Conservation (phyloP, 129 eudicot genomes). For the Helianthus annuus region HanXRQr2.0-SUNRISE NC_035437.2:109586606-109587105, state of each 20-base stretch:
- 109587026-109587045: no score
- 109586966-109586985: no score
- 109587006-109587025: no score
- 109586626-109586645: conserved; percentile 53
- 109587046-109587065: no score
- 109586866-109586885: conserved; percentile 98
- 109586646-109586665: conserved; percentile 59
- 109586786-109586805: conserved; percentile 72
- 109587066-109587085: no score
- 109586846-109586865: conserved; percentile 62
- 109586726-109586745: conserved; percentile 84
- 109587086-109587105: no score
- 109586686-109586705: conserved; percentile 29
- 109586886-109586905: conserved; percentile 92
- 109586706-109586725: conserved; percentile 37
- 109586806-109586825: conserved; percentile 44
- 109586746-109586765: conserved; percentile 84
- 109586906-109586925: conserved; percentile 88
- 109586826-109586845: conserved; percentile 25
- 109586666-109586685: conserved; percentile 45
- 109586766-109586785: conserved; percentile 77
- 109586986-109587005: no score
- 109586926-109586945: not conserved
- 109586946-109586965: not conserved
- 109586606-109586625: conserved; percentile 45